A percentile compares a stretch with the other conserved stretches of the same genome.
phyloP scores from a whole-genome alignment of 2,329 filamentous ascomycete genomes.

The Trichoderma breve region DNA sequence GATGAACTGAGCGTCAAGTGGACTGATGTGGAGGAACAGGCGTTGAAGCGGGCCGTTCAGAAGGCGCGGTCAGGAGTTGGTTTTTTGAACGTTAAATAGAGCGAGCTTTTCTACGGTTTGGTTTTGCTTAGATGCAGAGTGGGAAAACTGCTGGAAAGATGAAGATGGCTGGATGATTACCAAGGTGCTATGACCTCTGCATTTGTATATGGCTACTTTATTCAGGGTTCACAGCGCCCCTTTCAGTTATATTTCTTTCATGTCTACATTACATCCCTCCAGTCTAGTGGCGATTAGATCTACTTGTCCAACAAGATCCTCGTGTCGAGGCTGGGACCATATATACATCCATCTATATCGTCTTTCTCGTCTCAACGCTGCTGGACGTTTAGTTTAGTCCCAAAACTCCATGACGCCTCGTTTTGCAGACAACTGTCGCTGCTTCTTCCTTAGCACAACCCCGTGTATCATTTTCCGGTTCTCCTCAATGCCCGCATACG shows the following conservation, averaged over 20 bases:
- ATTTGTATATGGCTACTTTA: not conserved
- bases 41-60: conserved; percentile 54
- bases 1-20: conserved; percentile 65
- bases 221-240: not conserved
- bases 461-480: not conserved
- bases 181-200: not conserved
- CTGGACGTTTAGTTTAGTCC: not conserved
- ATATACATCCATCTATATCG: not conserved
- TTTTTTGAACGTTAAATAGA: conserved; percentile 63
- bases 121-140: not conserved
- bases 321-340: not conserved
- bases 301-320: too few species aligned
- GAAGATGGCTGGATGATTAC: not conserved
- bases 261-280: not conserved
- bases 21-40: conserved; percentile 66
- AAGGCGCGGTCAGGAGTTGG: conserved; percentile 61
- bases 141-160: not conserved
- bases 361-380: not conserved
- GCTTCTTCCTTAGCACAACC: not conserved
- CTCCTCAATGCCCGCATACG: not conserved
- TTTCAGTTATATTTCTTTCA: not conserved
- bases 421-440: not conserved
- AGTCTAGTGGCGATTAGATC: not conserved
- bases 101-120: not conserved
- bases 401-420: not conserved